Evolutionary conservation across 1,139 yeast genomes (phyloP).

Genomic region (Starmera stellimalicola): DNA sequence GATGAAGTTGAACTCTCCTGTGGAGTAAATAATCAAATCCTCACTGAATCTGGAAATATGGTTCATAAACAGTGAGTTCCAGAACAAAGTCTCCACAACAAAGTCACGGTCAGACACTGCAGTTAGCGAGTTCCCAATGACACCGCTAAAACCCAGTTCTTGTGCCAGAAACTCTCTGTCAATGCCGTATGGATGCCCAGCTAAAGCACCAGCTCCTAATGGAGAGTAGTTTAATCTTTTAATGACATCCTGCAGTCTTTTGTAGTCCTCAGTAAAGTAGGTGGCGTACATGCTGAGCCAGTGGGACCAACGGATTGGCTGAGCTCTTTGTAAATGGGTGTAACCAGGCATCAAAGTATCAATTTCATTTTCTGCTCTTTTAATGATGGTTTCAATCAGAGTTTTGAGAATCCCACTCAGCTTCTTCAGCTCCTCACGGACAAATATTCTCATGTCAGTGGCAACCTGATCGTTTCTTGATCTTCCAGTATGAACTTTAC

Average conservation of each 20-base stretch:
- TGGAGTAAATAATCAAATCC: slow-evolving; percentile 89
- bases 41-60: slow-evolving; percentile 92
- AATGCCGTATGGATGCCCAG: slow-evolving; percentile 98
- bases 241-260: slow-evolving; percentile 72
- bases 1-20: slow-evolving; percentile 94
- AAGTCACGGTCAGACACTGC: slow-evolving; percentile 98
- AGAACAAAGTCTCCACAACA: slow-evolving; percentile 92
- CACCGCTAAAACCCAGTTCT: slow-evolving; percentile 69
- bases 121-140: slow-evolving; percentile 88
- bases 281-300: slow-evolving; percentile 95
- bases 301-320: slow-evolving; percentile 98
- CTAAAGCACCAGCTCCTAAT: slow-evolving; percentile 94
- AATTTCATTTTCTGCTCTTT: slow-evolving; percentile 77
- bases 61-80: slow-evolving; percentile 94
- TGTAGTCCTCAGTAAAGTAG: slow-evolving; percentile 81
- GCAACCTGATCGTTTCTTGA: slow-evolving; percentile 98
- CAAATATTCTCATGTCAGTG: slow-evolving; percentile 92
- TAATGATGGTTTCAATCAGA: slow-evolving; percentile 56
- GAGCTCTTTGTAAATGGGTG: slow-evolving; percentile 97
- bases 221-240: slow-evolving; percentile 84
- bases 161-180: slow-evolving; percentile 84
- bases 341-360: slow-evolving; percentile 97
- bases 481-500: slow-evolving; percentile 97
- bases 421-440: slow-evolving; percentile 63
- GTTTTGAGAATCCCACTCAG: slow-evolving; percentile 48